These are phyloP conservation scores for Malus fusca DNA, from an alignment of 306 rosid genomes.

Conservation along the genomic window DNA sequence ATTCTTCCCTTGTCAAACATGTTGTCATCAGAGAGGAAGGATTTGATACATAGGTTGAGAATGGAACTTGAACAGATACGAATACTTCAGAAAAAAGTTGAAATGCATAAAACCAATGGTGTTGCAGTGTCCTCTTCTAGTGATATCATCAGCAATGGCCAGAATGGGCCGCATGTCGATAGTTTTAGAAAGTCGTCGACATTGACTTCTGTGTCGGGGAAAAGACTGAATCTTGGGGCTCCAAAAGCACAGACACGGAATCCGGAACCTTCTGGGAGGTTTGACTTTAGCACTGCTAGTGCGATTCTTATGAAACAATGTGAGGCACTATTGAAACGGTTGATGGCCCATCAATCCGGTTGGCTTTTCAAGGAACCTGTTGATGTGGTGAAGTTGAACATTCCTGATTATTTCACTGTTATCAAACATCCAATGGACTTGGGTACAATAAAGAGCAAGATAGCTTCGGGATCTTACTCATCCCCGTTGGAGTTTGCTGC, in stretches of 20 bases:
- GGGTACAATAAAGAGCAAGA: conserved; percentile 59
- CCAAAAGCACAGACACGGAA: conserved; percentile 41
- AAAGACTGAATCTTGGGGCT: conserved; percentile 19
- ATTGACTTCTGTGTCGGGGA: conserved; percentile 25
- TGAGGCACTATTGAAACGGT: conserved; percentile 47
- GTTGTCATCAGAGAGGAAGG: conserved; percentile 40
- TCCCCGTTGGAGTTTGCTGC: conserved; percentile 47
- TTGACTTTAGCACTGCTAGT: conserved; percentile 33
- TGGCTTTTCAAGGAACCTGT: conserved; percentile 77
- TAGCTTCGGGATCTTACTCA: conserved; percentile 44
- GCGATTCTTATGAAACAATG: conserved; percentile 66
- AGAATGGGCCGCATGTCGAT: conserved; percentile 31
- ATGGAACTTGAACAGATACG: conserved; percentile 63
- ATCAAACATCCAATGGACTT: conserved; percentile 84
- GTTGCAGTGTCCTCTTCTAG: conserved; percentile 61
- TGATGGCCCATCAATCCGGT: conserved; percentile 53
- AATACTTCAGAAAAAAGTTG: conserved; percentile 52
- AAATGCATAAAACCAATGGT: conserved; percentile 41
- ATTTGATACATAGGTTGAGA: conserved; percentile 38
- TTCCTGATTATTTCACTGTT: conserved; percentile 64
- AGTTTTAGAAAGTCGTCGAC: conserved; percentile 24
- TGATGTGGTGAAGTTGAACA: conserved; percentile 63
- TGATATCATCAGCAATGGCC: conserved; percentile 65
- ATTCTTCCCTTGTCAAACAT: conserved; percentile 53
- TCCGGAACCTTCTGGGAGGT: conserved; percentile 46